These are phyloP conservation scores for Hypoxylon sp. DNA, from an alignment of 2,329 filamentous ascomycete genomes.

Conservation along the genomic window DNA sequence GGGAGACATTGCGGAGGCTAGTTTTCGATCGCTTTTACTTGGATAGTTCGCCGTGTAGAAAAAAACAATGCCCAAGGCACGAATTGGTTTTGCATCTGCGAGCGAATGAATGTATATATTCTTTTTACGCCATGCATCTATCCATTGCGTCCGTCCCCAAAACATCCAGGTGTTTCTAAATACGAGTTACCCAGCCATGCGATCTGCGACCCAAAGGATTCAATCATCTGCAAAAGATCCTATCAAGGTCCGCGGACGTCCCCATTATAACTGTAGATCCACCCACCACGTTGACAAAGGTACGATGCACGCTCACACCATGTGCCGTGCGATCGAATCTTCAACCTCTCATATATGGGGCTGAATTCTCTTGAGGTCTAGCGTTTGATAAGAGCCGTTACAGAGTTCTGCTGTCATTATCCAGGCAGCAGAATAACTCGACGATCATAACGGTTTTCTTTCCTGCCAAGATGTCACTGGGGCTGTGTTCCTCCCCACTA, in stretches of 20 bases:
- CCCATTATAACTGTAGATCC: conserved; percentile 7
- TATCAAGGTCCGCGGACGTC: neutral
- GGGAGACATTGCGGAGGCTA: conserved; percentile 16
- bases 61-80: neutral
- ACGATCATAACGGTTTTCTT: neutral
- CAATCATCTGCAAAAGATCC: conserved; percentile 3
- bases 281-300: conserved; percentile 2
- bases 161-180: conserved; percentile 6
- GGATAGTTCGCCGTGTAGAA: neutral
- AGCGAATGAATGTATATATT: neutral
- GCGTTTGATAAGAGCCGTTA: neutral
- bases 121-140: neutral
- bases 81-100: neutral
- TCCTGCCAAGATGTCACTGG: conserved; percentile 1
- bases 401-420: conserved; percentile 1
- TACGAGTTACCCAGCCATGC: conserved; percentile 9
- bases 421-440: conserved; percentile 18
- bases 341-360: neutral
- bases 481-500: conserved; percentile 15
- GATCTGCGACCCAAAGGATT: conserved; percentile 24
- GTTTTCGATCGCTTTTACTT: neutral
- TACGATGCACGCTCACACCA: neutral
- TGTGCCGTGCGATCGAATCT: conserved; percentile 1
- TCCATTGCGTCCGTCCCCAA: neutral
- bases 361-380: neutral